Evolutionary conservation across 2,329 filamentous ascomycete species (phyloP).

Genomic region (Aschersonia sp.): DNA sequence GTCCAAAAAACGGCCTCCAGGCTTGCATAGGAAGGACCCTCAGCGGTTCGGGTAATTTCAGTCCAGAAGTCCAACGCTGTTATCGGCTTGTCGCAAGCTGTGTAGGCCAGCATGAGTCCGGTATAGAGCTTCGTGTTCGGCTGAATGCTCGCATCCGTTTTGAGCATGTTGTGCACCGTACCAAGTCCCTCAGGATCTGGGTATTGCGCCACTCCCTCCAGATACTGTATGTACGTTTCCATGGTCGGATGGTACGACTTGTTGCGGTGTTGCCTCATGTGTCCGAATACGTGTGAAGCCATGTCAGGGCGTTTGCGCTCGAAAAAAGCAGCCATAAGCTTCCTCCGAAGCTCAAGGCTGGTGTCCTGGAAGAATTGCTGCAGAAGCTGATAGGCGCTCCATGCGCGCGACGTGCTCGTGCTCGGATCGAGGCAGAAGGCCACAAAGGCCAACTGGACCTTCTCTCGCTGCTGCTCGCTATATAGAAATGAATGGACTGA

Average conservation of each 20-base stretch:
- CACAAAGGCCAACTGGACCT: slow-evolving; percentile 52
- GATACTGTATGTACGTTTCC: slow-evolving; percentile 64
- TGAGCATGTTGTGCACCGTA: slow-evolving; percentile 82
- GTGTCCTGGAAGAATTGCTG: slow-evolving; percentile 53
- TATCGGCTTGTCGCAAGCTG: slow-evolving; percentile 48
- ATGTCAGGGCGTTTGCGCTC: slow-evolving; percentile 65
- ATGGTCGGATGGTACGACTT: slow-evolving; percentile 48
- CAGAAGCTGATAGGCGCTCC: slow-evolving; percentile 53
- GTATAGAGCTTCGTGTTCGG: slow-evolving; percentile 67
- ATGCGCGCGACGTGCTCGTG: slow-evolving; percentile 49
- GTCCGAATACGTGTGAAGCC: slow-evolving; percentile 73
- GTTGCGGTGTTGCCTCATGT: slow-evolving; percentile 74
- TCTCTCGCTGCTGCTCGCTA: slow-evolving; percentile 52
- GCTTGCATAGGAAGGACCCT: slow-evolving; percentile 73
- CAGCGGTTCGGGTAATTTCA: slow-evolving; percentile 66
- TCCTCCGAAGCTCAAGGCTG: slow-evolving; percentile 47
- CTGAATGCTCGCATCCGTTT: slow-evolving; percentile 74
- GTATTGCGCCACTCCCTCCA: slow-evolving; percentile 57
- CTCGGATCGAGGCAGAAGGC: slow-evolving; percentile 49
- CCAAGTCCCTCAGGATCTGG: slow-evolving; percentile 46
- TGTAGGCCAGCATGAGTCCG: slow-evolving; percentile 75
- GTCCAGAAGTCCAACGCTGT: slow-evolving; percentile 69
- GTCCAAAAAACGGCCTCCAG: slow-evolving; percentile 69
- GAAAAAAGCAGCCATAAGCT: slow-evolving; percentile 75
- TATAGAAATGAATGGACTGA: slow-evolving; percentile 60